Percentiles rank a stretch among this genome's conserved stretches.
phyloP scores from a whole-genome alignment of 2,329 filamentous ascomycete species.

The Ophiostoma sp. region DNA sequence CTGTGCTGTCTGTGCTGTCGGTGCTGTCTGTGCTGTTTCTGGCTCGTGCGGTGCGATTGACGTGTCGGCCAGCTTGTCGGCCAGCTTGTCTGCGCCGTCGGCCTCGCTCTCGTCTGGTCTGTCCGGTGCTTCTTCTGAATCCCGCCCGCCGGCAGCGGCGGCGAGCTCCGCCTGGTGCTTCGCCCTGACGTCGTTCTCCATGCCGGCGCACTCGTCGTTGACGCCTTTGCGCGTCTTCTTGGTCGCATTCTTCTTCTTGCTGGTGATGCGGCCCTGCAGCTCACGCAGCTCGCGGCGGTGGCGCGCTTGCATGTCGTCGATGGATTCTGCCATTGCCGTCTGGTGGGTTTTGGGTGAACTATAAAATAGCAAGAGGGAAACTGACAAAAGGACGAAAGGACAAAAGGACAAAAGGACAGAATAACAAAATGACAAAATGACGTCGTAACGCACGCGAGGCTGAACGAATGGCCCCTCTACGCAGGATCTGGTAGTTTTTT shows the following conservation, averaged over 20 bases:
- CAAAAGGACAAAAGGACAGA: neutral
- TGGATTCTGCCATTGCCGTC: conserved; percentile 39
- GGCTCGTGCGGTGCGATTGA: conserved; percentile 17
- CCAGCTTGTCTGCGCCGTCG: conserved; percentile 20
- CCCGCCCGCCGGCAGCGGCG: conserved; percentile 33
- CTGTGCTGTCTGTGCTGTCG: neutral
- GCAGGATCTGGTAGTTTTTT: too few species aligned
- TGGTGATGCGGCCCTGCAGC: conserved; percentile 76
- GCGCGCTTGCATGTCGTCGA: conserved; percentile 71
- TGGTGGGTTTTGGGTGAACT: neutral
- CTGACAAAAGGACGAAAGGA: neutral
- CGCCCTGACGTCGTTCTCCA: conserved; percentile 62
- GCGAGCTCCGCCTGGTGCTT: conserved; percentile 59
- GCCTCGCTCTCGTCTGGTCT: conserved; percentile 18
- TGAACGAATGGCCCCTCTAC: too few species aligned
- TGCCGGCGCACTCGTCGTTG: conserved; percentile 66
- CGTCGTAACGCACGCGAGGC: too few species aligned
- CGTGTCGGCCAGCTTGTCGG: conserved; percentile 21
- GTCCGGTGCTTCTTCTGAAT: too few species aligned
- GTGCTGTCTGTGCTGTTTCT: neutral
- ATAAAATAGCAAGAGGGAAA: neutral
- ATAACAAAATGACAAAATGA: too few species aligned
- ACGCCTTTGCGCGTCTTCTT: conserved; percentile 77
- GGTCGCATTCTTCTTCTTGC: conserved; percentile 94
- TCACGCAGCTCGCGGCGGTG: conserved; percentile 88